phyloP scores from a whole-genome alignment of 2,329 filamentous ascomycete species.

The Fusarium newnesense region DNA sequence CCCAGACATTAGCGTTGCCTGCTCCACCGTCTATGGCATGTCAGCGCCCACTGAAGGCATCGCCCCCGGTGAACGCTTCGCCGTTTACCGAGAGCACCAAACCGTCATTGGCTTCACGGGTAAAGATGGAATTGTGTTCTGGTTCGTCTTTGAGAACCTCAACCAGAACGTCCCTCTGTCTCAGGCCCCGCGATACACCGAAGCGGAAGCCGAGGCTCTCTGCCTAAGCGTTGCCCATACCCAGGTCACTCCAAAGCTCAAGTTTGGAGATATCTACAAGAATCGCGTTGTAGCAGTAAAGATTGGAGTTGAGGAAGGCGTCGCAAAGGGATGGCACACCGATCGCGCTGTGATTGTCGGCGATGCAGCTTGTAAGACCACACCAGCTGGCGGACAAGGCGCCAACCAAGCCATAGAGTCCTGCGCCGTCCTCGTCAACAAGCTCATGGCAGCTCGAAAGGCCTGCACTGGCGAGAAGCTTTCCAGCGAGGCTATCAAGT shows the following conservation, averaged over 20 bases:
- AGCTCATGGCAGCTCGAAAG: not conserved
- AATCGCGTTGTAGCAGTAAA: not conserved
- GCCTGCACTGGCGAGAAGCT: not conserved
- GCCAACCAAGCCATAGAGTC: constrained; percentile 3
- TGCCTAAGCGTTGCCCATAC: not conserved
- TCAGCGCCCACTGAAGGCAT: not conserved
- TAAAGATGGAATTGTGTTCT: not conserved
- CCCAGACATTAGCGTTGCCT: not conserved
- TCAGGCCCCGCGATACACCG: not conserved
- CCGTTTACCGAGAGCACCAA: not conserved
- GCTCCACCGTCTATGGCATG: not conserved
- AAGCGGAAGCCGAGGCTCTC: not conserved
- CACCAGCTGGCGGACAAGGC: not conserved
- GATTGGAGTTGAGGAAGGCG: not conserved
- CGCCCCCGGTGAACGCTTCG: not conserved
- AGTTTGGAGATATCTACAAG: not conserved
- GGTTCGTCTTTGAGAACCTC: not conserved
- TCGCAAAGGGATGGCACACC: not conserved
- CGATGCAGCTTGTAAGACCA: not conserved
- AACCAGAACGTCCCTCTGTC: not conserved
- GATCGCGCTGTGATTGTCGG: not conserved
- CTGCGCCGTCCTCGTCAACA: not conserved
- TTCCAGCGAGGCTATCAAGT: not conserved
- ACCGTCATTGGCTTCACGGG: not conserved
- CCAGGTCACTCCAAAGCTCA: not conserved